These are phyloP conservation scores for Dichomitus squalens DNA, from an alignment of 1,284 basidiomycete species.

Conservation along the genomic window DNA sequence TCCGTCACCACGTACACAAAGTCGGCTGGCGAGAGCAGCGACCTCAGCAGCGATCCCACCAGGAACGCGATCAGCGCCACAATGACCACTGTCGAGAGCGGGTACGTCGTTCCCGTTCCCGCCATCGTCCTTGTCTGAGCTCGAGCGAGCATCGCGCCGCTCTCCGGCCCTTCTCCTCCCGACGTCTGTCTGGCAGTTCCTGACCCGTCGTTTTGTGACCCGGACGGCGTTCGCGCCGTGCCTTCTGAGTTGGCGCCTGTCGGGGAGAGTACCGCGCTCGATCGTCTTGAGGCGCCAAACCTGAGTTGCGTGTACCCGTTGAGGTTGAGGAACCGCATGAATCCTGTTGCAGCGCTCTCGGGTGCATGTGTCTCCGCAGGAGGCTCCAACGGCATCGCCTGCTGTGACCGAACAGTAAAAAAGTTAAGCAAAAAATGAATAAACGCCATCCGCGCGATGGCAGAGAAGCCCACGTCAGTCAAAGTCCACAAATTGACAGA, in stretches of 20 bases:
- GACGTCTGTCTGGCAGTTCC: not conserved
- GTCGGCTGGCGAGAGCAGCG: slow-evolving; percentile 87
- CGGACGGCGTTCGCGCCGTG: slow-evolving; percentile 8
- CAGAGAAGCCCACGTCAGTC: slow-evolving; percentile 18
- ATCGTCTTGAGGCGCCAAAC: slow-evolving; percentile 35
- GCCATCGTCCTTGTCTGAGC: slow-evolving; percentile 11
- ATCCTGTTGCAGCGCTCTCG: slow-evolving; percentile 34
- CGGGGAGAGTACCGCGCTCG: slow-evolving; percentile 23
- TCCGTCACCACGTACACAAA: slow-evolving; percentile 82
- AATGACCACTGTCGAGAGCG: slow-evolving; percentile 70
- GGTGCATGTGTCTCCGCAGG: slow-evolving; percentile 23
- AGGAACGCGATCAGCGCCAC: slow-evolving; percentile 89
- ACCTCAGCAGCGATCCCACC: slow-evolving; percentile 87
- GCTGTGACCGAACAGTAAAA: slow-evolving; percentile 5
- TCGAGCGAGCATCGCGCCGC: slow-evolving; percentile 6
- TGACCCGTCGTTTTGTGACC: slow-evolving; percentile 3
- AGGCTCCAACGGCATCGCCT: slow-evolving; percentile 18
- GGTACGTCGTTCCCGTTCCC: slow-evolving; percentile 34
- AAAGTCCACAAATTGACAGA: slow-evolving; percentile 14
- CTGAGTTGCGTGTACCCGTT: slow-evolving; percentile 44
- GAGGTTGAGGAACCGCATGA: slow-evolving; percentile 48
- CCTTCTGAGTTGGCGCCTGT: slow-evolving; percentile 2
- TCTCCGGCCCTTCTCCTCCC: slow-evolving; percentile 7
- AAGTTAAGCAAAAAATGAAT: no score
- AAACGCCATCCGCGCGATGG: slow-evolving; percentile 1